Evolutionary conservation across 2,329 filamentous ascomycete species (phyloP).

Genomic region (Pyrenochaeta sp.): DNA sequence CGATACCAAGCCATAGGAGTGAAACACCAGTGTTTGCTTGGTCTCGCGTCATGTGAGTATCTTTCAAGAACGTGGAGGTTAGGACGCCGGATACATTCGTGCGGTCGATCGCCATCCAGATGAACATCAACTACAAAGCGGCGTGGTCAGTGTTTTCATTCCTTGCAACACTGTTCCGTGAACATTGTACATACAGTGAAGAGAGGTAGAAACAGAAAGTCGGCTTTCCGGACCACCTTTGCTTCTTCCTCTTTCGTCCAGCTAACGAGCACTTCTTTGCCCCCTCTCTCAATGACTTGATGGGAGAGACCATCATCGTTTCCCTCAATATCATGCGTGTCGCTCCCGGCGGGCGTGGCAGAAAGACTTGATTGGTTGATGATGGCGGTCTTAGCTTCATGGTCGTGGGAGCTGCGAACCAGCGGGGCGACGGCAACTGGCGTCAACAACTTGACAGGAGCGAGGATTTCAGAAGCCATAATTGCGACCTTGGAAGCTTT

Average conservation of each 20-base stretch:
- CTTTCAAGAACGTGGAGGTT: neutral
- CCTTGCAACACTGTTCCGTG: no score
- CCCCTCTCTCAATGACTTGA: slow-evolving; percentile 1
- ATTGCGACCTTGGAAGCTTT: no score
- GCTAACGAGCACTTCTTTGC: slow-evolving; percentile 1
- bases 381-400: no score
- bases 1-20: neutral
- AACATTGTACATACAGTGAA: neutral
- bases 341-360: neutral
- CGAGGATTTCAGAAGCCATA: no score
- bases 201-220: slow-evolving; percentile 7
- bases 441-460: no score
- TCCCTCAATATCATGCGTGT: neutral
- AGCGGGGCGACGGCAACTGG: no score
- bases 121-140: no score
- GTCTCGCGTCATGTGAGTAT: neutral
- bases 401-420: no score
- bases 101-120: no score
- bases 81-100: slow-evolving; percentile 26
- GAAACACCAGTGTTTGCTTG: neutral
- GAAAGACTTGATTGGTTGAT: no score
- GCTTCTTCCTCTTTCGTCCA: slow-evolving; percentile 11
- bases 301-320: neutral
- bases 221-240: slow-evolving; percentile 6
- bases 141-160: no score